A percentile compares a stretch with the other conserved stretches of the same genome.
phyloP scores from a whole-genome alignment of 1,139 yeast genomes.

The Lodderomyces orthopsilosis region DNA sequence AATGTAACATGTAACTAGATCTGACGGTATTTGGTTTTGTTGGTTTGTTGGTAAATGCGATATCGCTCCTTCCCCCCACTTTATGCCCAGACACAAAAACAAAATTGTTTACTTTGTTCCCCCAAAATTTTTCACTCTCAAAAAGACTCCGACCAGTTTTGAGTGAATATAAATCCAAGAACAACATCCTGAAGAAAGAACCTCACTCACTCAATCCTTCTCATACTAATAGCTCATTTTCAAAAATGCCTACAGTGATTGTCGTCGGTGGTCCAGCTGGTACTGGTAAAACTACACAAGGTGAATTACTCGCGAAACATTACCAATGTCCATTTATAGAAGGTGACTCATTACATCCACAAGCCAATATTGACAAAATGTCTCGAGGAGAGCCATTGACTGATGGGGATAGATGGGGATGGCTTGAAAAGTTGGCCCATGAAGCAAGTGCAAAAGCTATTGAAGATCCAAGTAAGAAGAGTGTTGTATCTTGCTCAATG shows the following conservation, averaged over 20 bases:
- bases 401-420: conserved; percentile 90
- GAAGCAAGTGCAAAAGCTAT: conserved; percentile 36
- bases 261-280: conserved; percentile 90
- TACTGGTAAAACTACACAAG: conserved; percentile 85
- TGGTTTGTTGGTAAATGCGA: not conserved
- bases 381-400: conserved; percentile 70
- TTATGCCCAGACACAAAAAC: not conserved
- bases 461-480: conserved; percentile 22
- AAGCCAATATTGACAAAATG: conserved; percentile 78
- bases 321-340: conserved; percentile 63
- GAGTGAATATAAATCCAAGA: no score
- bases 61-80: conserved; percentile 1
- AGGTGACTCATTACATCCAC: conserved; percentile 81
- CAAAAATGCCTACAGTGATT: conserved; percentile 24
- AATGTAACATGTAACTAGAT: not conserved
- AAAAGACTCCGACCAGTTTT: not conserved
- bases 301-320: conserved; percentile 45
- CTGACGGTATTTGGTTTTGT: not conserved
- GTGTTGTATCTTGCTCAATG: conserved; percentile 81
- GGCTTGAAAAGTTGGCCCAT: conserved; percentile 61
- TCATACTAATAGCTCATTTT: not conserved
- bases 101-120: not conserved
- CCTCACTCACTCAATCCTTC: not conserved
- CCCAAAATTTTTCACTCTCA: conserved; percentile 1
- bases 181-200: no score